Evolutionary conservation across 2,329 filamentous ascomycete genomes (phyloP), one percentile per base, ranked within the genome.

Genomic region (Fusarium newnesense): DNA sequence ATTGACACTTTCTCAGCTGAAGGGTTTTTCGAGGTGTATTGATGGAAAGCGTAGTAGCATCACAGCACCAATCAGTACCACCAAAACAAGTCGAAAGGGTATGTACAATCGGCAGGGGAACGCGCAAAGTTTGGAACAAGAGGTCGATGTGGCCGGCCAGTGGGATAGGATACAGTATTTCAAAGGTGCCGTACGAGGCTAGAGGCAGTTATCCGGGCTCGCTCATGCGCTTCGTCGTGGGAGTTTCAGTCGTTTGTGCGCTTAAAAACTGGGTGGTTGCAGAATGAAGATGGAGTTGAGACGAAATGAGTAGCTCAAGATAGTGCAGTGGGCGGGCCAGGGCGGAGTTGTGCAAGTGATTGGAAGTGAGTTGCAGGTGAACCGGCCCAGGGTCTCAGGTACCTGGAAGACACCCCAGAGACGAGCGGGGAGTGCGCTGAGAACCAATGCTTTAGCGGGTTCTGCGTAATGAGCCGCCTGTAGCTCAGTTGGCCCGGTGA

Each of bases 281-380:
- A 69, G 64, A 74, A 70, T 75, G 74, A 73, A 70, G 73, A 77
- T 76, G 75, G 73, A 75, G 72, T 75, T 72, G 67, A 78, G 75
- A 60, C 67, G 76, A 78, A 76, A 78, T 78, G 76, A 78, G 76
- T 75, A 75, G 66, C 60, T 63, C 64, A 52, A 75, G 74, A 77
- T 77, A 72, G 73, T 62, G 68, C 54, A 56, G 58, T 63, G 69
- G 65, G 67, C 68, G 67, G 69, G 52, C 68, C 63, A 60, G 67
- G 60, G 72, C 62, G 72, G 60, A 69, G 70, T 65, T 65, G 75
- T 70, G 72, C 74, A 71, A 63, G 50, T 50, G 62, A 54, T 54
- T 54, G 50, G 50, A 64, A 61, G 63, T 76, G 68, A 59, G 68
- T 60, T 64, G 57, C 69, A 60, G 69, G 36, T 54, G 34, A 43